Conservation (phyloP, 2,329 filamentous ascomycete genomes). For the Curvularia hawaiiensis region DNA sequence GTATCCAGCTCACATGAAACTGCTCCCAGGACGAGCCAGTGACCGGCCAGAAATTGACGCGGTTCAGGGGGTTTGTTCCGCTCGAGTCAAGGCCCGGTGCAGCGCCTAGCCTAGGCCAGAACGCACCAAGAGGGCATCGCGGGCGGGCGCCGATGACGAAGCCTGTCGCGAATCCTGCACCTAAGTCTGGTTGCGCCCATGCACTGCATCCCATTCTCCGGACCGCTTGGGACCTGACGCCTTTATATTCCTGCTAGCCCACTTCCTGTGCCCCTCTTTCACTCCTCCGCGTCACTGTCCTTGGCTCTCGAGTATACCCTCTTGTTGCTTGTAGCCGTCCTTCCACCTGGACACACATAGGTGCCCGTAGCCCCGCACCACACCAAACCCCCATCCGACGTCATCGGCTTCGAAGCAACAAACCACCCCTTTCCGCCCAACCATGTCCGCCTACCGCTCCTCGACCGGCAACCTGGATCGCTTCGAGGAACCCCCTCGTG, state of each 20-base stretch:
- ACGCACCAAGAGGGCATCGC: slow-evolving; percentile 13
- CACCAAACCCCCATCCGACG: slow-evolving; percentile 18
- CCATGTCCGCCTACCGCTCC: slow-evolving; percentile 42
- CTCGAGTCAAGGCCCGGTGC: slow-evolving; percentile 19
- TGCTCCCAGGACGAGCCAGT: slow-evolving; percentile 7
- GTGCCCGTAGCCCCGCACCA: slow-evolving; percentile 26
- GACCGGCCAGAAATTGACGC: slow-evolving; percentile 17
- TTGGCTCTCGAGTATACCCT: slow-evolving; percentile 5
- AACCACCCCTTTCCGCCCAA: slow-evolving; percentile 12
- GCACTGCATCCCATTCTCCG: slow-evolving; percentile 17
- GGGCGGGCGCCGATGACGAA: slow-evolving; percentile 37
- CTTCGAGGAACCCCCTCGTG: slow-evolving; percentile 46
- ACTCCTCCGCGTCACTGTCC: slow-evolving; percentile 3
- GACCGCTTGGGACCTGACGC: slow-evolving; percentile 9
- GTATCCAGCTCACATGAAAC: slow-evolving; percentile 6
- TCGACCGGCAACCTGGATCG: slow-evolving; percentile 52
- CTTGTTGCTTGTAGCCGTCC: slow-evolving; percentile 4
- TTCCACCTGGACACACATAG: slow-evolving; percentile 11
- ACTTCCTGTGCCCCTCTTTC: slow-evolving; percentile 12
- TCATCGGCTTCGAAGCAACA: slow-evolving; percentile 6
- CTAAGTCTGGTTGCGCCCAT: slow-evolving; percentile 32
- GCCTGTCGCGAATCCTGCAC: slow-evolving; percentile 20
- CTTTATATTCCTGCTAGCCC: slow-evolving; percentile 23
- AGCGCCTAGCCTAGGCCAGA: slow-evolving; percentile 19
- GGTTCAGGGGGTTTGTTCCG: slow-evolving; percentile 6